These are phyloP conservation scores for Apiotrichum gracile DNA, from an alignment of 1,284 basidiomycete species.

Conservation along the genomic window DNA sequence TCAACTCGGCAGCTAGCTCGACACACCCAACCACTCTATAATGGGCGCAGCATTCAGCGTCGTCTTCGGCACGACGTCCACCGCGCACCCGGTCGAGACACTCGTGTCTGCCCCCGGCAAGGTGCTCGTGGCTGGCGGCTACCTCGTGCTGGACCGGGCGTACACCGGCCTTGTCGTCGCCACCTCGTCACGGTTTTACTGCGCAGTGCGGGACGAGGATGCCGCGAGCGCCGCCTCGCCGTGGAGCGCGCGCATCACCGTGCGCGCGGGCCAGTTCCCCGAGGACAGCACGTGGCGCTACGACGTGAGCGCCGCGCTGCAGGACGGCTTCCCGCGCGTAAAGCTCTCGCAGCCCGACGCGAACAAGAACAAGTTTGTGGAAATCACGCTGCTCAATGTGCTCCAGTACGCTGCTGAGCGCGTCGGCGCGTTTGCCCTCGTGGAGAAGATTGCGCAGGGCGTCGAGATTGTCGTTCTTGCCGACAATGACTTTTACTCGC, in stretches of 20 bases:
- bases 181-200: constrained; percentile 90
- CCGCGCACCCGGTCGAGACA: constrained; percentile 22
- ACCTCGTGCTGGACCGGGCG: constrained; percentile 79
- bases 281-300: constrained; percentile 64
- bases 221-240: background rate
- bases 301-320: constrained; percentile 41
- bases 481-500: constrained; percentile 98
- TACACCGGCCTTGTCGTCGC: constrained; percentile 82
- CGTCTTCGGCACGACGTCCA: background rate
- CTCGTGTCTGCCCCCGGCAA: constrained; percentile 90
- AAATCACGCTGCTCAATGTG: constrained; percentile 73
- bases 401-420: constrained; percentile 62
- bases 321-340: background rate
- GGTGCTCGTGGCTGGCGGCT: constrained; percentile 88
- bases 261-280: constrained; percentile 86
- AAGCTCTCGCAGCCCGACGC: constrained; percentile 5
- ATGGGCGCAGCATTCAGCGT: constrained; percentile 1
- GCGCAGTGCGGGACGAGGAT: constrained; percentile 49
- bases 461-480: constrained; percentile 77
- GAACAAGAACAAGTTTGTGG: constrained; percentile 78
- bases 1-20: background rate
- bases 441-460: constrained; percentile 10
- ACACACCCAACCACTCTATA: background rate
- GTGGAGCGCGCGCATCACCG: constrained; percentile 52
- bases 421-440: constrained; percentile 52